These are phyloP conservation scores for Magnolia sinica DNA, from an alignment of 164 flowering plant species.

Conservation along the genomic window DNA sequence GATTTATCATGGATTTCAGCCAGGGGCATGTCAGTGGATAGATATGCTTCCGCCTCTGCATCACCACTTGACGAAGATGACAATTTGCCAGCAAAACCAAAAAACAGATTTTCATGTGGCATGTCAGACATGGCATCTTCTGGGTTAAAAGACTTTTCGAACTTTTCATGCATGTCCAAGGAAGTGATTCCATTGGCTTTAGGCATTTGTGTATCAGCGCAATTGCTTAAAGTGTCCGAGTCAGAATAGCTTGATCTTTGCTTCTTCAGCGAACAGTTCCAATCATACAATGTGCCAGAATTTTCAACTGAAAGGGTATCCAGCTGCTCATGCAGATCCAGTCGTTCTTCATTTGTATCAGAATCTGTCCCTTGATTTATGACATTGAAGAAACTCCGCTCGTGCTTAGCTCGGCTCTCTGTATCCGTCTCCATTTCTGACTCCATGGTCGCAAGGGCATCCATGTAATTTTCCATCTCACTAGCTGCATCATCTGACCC, in stretches of 20 bases:
- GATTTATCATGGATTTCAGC: constrained; percentile 25
- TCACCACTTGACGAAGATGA: constrained; percentile 30
- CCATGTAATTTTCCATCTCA: constrained; percentile 76
- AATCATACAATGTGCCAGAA: constrained; percentile 55
- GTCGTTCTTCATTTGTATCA: constrained; percentile 38
- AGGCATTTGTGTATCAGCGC: constrained; percentile 26
- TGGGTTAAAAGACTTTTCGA: background rate
- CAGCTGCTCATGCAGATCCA: constrained; percentile 31
- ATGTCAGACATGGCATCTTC: background rate
- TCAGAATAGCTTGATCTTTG: constrained; percentile 37
- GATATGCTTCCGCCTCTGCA: constrained; percentile 23
- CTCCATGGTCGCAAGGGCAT: constrained; percentile 82
- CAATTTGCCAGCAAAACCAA: background rate
- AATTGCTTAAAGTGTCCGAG: constrained; percentile 40
- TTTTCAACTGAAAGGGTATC: constrained; percentile 56
- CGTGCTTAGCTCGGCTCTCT: constrained; percentile 40
- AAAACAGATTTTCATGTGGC: background rate
- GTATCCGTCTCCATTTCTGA: constrained; percentile 74
- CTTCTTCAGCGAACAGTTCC: constrained; percentile 36
- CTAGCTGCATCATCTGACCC: constrained; percentile 67
- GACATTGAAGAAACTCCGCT: constrained; percentile 15
- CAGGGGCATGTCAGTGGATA: constrained; percentile 21
- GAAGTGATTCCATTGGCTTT: background rate
- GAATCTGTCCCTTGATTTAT: constrained; percentile 30
- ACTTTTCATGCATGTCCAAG: background rate